Evolutionary conservation across 192 early-diverging fungal species (phyloP), one percentile per base, ranked within the genome.

Genomic region (Pilobolus umbonatus): DNA sequence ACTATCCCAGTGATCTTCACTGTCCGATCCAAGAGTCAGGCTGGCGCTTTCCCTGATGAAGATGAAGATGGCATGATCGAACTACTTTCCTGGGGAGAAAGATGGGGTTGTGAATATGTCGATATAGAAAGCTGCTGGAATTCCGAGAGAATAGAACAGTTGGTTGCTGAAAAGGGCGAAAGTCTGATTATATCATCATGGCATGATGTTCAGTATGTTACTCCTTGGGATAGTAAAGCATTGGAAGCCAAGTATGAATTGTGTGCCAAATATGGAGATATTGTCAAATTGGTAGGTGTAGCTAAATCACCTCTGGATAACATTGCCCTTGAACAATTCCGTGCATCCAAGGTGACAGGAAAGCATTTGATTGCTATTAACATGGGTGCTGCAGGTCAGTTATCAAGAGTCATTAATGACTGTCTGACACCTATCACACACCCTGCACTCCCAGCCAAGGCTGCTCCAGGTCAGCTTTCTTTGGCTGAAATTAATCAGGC

Each of bases 341-440:
- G 83, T 24, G 54, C 73, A 17, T 59, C 56, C 3, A 75, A 73
- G 4, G 64, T 65, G 11, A 56, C 75, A 8, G 62, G 70, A 1
- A 88, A 86, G 42, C 92, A 93, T 31, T 49, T 97, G 62, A 96
- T 99, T 62, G 90, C 94, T 0, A 74, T 99, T 30, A 94, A 96
- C 73, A 99, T 99, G 97, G 91, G 92, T 9, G 70, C 80, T 17
- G 46, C 73, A 5, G 97, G 97, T n/a, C 93, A 92, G 72, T 68
- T 94, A 31, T 93, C 93, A 1, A 86, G 95, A 32, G 86, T 91
- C 0, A 71, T 96, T 47, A 97, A 97, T 71, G 81, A 80, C n/a
- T 88, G 84, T 60, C 64, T 98, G 48, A 96, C 97, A 2, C 97
- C 97, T 5, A 92, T 96, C 21, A 99, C 95, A 1, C 97, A 99